Evolutionary conservation across 495 filamentous ascomycete species (phyloP).

Genomic region (Aspergillus mulundensis): DNA sequence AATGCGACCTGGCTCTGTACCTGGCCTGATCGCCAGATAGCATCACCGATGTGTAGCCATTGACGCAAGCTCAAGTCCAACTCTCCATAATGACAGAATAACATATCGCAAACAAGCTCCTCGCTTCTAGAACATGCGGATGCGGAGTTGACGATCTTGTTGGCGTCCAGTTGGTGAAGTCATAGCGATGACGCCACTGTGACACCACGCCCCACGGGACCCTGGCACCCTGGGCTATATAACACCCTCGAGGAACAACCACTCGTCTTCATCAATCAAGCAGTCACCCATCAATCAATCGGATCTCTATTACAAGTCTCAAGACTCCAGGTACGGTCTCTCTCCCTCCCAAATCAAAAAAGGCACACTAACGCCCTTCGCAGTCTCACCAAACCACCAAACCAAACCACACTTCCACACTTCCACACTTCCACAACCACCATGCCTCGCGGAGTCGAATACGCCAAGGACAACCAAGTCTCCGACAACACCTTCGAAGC

Average conservation of each 20-base stretch:
- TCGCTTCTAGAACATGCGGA: neutral
- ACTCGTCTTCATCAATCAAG: neutral
- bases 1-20: no score
- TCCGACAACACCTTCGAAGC: conserved; percentile 48
- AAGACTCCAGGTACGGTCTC: neutral
- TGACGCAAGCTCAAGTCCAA: neutral
- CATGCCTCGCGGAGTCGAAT: conserved; percentile 51
- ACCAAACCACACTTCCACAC: neutral
- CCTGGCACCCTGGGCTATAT: neutral
- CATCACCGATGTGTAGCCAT: neutral
- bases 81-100: neutral
- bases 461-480: conserved; percentile 41
- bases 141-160: neutral
- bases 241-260: neutral
- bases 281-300: neutral
- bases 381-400: neutral
- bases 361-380: neutral
- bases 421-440: neutral
- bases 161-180: neutral
- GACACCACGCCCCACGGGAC: neutral
- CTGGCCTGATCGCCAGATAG: neutral
- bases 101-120: neutral
- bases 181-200: neutral
- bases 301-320: neutral
- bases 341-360: no score